A percentile compares a stretch with the other conserved stretches of the same genome.
Evolutionary conservation across 768 basidiomycete species (phyloP).

Genomic region (Amanita rubescens): DNA sequence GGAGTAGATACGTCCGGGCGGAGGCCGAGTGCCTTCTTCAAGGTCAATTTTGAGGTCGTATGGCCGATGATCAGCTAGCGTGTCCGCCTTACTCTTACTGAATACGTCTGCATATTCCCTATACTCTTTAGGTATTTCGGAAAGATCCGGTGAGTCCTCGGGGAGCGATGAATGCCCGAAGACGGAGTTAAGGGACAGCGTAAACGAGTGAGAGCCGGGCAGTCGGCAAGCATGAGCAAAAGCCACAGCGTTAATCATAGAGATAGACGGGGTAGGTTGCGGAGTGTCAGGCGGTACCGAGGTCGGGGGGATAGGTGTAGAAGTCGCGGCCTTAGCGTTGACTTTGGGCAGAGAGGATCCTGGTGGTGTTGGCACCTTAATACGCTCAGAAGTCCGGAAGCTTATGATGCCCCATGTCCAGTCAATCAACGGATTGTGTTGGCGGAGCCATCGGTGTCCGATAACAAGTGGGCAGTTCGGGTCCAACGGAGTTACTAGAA

Average conservation of each 20-base stretch:
- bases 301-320: neutral
- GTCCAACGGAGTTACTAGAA: too few relatives aligned
- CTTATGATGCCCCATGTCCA: too few relatives aligned
- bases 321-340: neutral
- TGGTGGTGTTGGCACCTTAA: too few relatives aligned
- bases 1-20: slow-evolving; percentile 27
- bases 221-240: too few relatives aligned
- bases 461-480: too few relatives aligned
- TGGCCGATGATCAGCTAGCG: slow-evolving; percentile 25
- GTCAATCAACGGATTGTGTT: too few relatives aligned
- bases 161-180: neutral
- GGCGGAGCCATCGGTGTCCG: too few relatives aligned
- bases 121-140: slow-evolving; percentile 20
- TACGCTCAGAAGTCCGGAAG: too few relatives aligned
- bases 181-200: neutral
- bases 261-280: neutral
- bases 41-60: slow-evolving; percentile 28
- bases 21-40: slow-evolving; percentile 24
- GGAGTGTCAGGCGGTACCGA: neutral
- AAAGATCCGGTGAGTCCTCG: neutral
- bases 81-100: slow-evolving; percentile 16
- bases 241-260: too few relatives aligned
- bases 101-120: slow-evolving; percentile 20
- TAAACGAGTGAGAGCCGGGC: neutral
- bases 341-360: too few relatives aligned